Conservation (phyloP, 2,329 filamentous ascomycete species). For the Fusarium sp. region DNA sequence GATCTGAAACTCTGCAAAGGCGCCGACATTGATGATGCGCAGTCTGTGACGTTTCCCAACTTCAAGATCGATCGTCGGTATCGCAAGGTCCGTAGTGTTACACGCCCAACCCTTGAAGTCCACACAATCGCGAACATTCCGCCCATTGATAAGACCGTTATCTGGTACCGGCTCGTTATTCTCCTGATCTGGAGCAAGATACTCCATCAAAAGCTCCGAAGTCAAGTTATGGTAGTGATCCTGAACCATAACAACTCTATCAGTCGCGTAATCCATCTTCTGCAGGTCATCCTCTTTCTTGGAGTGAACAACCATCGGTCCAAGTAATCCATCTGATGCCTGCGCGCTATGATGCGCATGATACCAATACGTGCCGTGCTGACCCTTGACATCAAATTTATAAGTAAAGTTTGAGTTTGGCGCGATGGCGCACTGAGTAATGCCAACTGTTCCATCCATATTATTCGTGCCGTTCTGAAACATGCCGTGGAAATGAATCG, state of each 20-base stretch:
- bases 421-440: constrained; percentile 74
- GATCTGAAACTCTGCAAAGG: constrained; percentile 78
- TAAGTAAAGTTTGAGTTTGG: constrained; percentile 73
- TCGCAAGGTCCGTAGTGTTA: constrained; percentile 51
- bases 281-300: constrained; percentile 52
- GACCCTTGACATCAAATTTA: constrained; percentile 69
- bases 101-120: constrained; percentile 56
- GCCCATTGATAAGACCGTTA: constrained; percentile 71
- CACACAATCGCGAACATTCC: constrained; percentile 48
- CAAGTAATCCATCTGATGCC: constrained; percentile 75
- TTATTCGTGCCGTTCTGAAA: constrained; percentile 79
- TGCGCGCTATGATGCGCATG: constrained; percentile 74
- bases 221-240: constrained; percentile 77
- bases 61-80: constrained; percentile 59
- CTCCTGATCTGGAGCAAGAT: constrained; percentile 64
- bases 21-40: constrained; percentile 75
- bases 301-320: constrained; percentile 73
- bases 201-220: constrained; percentile 61
- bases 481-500: constrained; percentile 81
- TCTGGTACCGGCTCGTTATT: constrained; percentile 74
- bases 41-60: constrained; percentile 70
- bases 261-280: constrained; percentile 50
- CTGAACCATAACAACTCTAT: constrained; percentile 73
- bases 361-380: constrained; percentile 66
- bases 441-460: constrained; percentile 77